phyloP scores from a whole-genome alignment of 139 green algal genomes.

The Tetratostichococcus sp. region DNA sequence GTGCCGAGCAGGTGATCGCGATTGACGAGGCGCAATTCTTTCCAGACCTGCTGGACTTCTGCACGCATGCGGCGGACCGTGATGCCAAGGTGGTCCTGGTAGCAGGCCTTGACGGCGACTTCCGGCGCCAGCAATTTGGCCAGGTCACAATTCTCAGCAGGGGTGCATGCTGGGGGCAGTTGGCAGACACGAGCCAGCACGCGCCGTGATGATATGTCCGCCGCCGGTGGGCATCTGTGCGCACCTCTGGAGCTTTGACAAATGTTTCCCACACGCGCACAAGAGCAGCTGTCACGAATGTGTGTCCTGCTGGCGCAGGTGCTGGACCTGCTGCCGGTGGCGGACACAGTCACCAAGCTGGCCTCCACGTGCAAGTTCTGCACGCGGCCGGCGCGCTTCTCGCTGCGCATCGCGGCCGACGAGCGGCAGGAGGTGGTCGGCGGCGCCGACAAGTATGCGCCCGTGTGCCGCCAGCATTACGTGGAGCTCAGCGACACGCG shows the following conservation, averaged over 20 bases:
- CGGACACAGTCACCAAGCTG: slow-evolving; percentile 75
- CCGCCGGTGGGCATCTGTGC: too few relatives aligned
- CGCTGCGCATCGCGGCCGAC: slow-evolving; percentile 56
- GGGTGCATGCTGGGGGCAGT: too few relatives aligned
- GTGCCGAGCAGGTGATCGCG: slow-evolving; percentile 62
- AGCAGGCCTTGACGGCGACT: slow-evolving; percentile 75
- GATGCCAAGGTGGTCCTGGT: slow-evolving; percentile 62
- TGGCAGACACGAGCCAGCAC: too few relatives aligned
- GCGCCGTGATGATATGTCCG: too few relatives aligned
- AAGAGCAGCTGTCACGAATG: too few relatives aligned
- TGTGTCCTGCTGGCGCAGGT: slow-evolving; percentile 21
- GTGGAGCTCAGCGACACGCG: not conserved
- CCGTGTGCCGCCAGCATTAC: slow-evolving; percentile 77
- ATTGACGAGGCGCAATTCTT: slow-evolving; percentile 89
- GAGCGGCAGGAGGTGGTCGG: slow-evolving; percentile 65
- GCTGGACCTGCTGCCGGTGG: slow-evolving; percentile 69
- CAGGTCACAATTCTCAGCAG: slow-evolving; percentile 10
- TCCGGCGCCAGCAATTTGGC: slow-evolving; percentile 54
- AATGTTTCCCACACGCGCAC: too few relatives aligned
- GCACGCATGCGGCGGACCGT: slow-evolving; percentile 49
- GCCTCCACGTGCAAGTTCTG: slow-evolving; percentile 62
- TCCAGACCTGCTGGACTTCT: slow-evolving; percentile 66
- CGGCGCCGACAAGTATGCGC: slow-evolving; percentile 75
- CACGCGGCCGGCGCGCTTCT: slow-evolving; percentile 54
- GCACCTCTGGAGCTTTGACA: too few relatives aligned